A percentile compares a stretch with the other conserved stretches of the same genome.
phyloP scores from a whole-genome alignment of 140 eudicot species.

The Eryngium alpinum region DNA sequence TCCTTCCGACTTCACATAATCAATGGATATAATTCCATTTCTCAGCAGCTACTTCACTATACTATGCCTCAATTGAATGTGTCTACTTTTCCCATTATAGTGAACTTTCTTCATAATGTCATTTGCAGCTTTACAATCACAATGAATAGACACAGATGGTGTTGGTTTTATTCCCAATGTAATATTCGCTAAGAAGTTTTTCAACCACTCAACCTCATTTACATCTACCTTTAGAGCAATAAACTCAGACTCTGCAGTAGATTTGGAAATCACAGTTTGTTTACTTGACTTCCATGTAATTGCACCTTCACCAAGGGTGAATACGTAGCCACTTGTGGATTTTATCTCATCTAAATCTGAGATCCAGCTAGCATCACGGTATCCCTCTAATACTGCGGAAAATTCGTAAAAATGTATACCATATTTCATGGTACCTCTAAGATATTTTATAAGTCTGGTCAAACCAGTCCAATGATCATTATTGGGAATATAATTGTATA shows the following conservation, averaged over 20 bases:
- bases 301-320: neutral
- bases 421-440: neutral
- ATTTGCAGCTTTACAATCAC: neutral
- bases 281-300: neutral
- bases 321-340: constrained; percentile 6
- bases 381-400: neutral
- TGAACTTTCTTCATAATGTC: neutral
- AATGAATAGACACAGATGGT: neutral
- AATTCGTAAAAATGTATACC: neutral
- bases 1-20: no score
- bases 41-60: neutral
- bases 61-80: neutral
- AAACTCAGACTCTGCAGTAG: no score
- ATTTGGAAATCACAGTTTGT: neutral
- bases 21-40: neutral
- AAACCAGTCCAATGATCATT: constrained; percentile 9
- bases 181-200: neutral
- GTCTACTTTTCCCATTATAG: neutral
- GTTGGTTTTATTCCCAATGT: neutral
- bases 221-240: neutral
- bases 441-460: neutral
- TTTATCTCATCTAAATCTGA: neutral
- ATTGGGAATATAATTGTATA: neutral
- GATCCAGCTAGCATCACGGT: constrained; percentile 2
- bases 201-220: neutral